phyloP scores from a whole-genome alignment of 805 yeast species.

The Barnettozyma wickerhamii region DNA sequence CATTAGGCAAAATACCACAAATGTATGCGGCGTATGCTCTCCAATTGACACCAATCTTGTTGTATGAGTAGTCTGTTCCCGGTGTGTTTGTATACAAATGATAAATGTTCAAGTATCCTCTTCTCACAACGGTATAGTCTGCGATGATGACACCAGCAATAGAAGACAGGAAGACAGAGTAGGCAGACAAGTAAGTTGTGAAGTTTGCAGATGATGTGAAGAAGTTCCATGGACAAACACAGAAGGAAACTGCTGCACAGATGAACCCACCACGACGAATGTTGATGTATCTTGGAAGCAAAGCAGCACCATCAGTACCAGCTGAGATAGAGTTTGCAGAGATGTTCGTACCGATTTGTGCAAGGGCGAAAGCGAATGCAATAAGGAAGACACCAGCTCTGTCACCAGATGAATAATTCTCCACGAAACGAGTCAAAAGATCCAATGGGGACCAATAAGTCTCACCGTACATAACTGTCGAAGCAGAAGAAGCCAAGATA shows the following conservation, averaged over 20 bases:
- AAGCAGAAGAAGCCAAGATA: slow-evolving; percentile 77
- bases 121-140: slow-evolving; percentile 68
- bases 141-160: slow-evolving; percentile 73
- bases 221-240: slow-evolving; percentile 82
- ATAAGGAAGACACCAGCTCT: slow-evolving; percentile 80
- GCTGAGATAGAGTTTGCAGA: slow-evolving; percentile 69
- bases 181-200: slow-evolving; percentile 76
- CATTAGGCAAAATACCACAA: slow-evolving; percentile 76
- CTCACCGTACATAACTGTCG: slow-evolving; percentile 59
- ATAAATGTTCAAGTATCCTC: slow-evolving; percentile 60
- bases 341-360: slow-evolving; percentile 76
- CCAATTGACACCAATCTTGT: slow-evolving; percentile 69
- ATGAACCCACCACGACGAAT: slow-evolving; percentile 79
- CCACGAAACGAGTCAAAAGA: slow-evolving; percentile 53
- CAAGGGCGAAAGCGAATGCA: slow-evolving; percentile 64
- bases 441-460: slow-evolving; percentile 85
- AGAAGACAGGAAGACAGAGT: slow-evolving; percentile 76
- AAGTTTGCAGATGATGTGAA: slow-evolving; percentile 65
- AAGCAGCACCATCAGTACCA: slow-evolving; percentile 68
- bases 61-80: slow-evolving; percentile 52
- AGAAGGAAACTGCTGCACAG: slow-evolving; percentile 67
- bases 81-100: slow-evolving; percentile 54
- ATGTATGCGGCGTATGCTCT: slow-evolving; percentile 78
- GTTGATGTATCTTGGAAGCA: slow-evolving; percentile 58
- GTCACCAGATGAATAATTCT: slow-evolving; percentile 48